Evolutionary conservation across 441 rosid species (phyloP).

Genomic region (Gossypium laxum): DNA sequence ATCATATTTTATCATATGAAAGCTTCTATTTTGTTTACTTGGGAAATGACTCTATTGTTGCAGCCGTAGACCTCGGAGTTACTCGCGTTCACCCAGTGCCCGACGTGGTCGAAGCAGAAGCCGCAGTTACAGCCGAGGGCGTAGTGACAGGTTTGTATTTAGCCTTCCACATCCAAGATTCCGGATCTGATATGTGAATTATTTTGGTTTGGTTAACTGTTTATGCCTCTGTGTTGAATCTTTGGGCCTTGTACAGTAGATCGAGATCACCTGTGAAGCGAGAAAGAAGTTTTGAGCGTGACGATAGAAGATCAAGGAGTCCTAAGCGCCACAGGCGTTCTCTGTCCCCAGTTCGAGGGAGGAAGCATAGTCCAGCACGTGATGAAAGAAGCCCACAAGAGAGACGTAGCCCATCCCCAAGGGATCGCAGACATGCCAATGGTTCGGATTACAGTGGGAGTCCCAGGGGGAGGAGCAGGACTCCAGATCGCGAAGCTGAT

Average conservation of each 20-base stretch:
- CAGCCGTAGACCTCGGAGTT: slow-evolving; percentile 37
- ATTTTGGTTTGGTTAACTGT: background rate
- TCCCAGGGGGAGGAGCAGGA: slow-evolving; percentile 32
- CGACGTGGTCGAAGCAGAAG: slow-evolving; percentile 59
- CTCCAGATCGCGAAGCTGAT: slow-evolving; percentile 27
- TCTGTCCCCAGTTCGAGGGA: slow-evolving; percentile 31
- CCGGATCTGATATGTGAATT: background rate
- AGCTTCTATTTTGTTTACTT: background rate
- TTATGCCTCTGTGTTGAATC: background rate
- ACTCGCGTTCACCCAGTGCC: slow-evolving; percentile 53
- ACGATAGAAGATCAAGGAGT: slow-evolving; percentile 44
- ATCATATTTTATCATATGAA: background rate
- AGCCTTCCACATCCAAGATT: background rate
- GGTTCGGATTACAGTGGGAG: slow-evolving; percentile 31
- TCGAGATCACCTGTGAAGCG: slow-evolving; percentile 49
- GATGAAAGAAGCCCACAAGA: slow-evolving; percentile 31
- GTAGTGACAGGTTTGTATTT: slow-evolving; percentile 39
- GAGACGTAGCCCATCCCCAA: slow-evolving; percentile 32
- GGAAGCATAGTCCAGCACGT: slow-evolving; percentile 29
- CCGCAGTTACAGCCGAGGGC: slow-evolving; percentile 59
- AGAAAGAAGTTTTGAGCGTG: slow-evolving; percentile 32
- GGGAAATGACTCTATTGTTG: background rate
- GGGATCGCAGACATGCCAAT: slow-evolving; percentile 26
- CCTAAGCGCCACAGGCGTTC: slow-evolving; percentile 37
- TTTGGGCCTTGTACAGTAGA: slow-evolving; percentile 27